Percentiles rank a stretch among this genome's conserved stretches.
Conservation (phyloP, 2,329 filamentous ascomycete genomes). For the Diaporthe nobilis region DNA sequence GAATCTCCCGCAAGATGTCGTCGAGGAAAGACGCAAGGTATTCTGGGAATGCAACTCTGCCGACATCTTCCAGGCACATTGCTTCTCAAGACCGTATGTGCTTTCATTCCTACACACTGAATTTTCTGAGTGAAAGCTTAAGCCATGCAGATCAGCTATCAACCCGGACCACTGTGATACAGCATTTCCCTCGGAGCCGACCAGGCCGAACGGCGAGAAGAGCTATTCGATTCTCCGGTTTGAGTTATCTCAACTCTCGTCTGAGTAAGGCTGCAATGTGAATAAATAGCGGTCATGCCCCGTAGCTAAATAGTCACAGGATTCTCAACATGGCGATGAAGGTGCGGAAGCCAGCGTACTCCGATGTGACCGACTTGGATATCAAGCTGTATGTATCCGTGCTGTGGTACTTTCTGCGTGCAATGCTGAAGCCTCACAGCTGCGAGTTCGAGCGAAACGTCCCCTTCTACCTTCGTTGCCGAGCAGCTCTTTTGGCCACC, state of each 20-base stretch:
- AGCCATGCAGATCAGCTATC: neutral
- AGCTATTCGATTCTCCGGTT: conserved; percentile 4
- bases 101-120: neutral
- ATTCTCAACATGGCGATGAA: conserved; percentile 23
- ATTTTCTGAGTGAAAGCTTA: neutral
- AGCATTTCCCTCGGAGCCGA: neutral
- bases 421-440: neutral
- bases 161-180: conserved; percentile 7
- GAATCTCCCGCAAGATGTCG: conserved; percentile 26
- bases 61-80: conserved; percentile 33
- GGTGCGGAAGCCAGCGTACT: conserved; percentile 6
- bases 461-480: neutral
- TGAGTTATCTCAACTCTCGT: neutral
- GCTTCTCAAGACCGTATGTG: conserved; percentile 33
- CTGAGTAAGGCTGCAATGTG: neutral
- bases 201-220: neutral
- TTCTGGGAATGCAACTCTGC: conserved; percentile 36
- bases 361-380: neutral
- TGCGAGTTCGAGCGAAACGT: neutral
- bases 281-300: neutral
- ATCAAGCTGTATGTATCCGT: neutral
- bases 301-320: neutral
- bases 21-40: conserved; percentile 31
- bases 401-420: neutral
- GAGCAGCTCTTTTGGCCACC: neutral